phyloP scores from a whole-genome alignment of 176 grass and related monocot species.

The Bonia amplexicaulis region DNA sequence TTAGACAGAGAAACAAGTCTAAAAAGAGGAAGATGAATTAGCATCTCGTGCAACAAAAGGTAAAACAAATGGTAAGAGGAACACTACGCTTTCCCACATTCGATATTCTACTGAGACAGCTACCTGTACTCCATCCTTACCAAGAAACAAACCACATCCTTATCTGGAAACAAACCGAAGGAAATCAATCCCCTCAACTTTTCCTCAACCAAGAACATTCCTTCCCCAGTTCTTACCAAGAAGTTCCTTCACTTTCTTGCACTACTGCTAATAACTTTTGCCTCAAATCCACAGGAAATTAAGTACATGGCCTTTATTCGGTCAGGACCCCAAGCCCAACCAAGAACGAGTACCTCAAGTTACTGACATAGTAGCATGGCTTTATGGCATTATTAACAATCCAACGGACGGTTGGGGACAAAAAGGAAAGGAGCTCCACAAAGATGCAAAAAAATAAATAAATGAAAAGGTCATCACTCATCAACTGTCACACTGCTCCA shows the following conservation, averaged over 20 bases:
- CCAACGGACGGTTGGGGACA: conserved; percentile 23
- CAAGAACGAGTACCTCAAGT: conserved; percentile 7
- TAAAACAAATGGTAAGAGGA: neutral
- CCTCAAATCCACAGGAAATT: neutral
- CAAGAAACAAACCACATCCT: conserved; percentile 22
- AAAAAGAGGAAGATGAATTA: neutral
- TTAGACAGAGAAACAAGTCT: neutral
- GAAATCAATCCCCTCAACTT: neutral
- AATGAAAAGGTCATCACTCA: neutral
- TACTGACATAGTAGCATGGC: neutral
- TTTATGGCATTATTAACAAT: conserved; percentile 3
- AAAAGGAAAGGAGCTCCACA: conserved; percentile 9
- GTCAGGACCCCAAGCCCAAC: neutral
- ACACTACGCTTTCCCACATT: neutral
- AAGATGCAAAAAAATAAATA: neutral
- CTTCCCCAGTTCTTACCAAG: neutral
- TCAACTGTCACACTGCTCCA: neutral
- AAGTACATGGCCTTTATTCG: conserved; percentile 17
- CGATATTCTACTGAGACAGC: conserved; percentile 29
- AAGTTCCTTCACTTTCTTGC: conserved; percentile 10
- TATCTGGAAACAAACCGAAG: conserved; percentile 20
- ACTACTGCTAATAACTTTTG: neutral
- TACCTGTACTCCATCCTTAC: conserved; percentile 30
- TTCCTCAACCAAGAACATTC: conserved; percentile 14
- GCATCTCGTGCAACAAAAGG: conserved; percentile 11